Evolutionary conservation across 1,284 basidiomycete genomes (phyloP), one percentile per base, ranked within the genome.

Genomic region (Mixia osmundae): DNA sequence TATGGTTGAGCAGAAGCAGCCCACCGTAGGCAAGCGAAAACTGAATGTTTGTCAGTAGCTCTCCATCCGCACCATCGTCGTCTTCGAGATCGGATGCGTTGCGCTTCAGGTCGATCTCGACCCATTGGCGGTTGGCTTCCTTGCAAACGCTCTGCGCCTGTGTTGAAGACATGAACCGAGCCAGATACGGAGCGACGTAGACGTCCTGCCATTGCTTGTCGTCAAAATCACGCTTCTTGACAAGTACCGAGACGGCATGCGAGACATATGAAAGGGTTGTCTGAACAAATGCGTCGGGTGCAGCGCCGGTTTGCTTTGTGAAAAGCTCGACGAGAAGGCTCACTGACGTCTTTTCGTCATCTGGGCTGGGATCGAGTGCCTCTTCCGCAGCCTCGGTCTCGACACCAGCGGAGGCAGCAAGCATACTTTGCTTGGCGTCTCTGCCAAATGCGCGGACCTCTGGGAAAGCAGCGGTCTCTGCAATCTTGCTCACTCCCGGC

Each of bases 21-120:
- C 89, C 80, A 50, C 89, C 89, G 56, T 97, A 97, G 12, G 89
- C 91, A 41, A 97, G 67, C 23, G 85, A 94, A 64, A 97, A 97
- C 37, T 85, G 68, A 41, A 66, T 85, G 54, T 95, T 74, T 57
- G 83, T 89, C 32, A 95, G 64, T 35, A 89, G 58, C 56, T 65
- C 64, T 40, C 65, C 65, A 33, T 85, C 79, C 36, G 55, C 51
- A 30, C 59, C 59, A 25, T 87, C 80, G 38, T 72, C 76, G 25
- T 67, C 66, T 36, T 48, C 69, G 56, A 44, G 61, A 39, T 45
- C 47, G 43, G 14, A 19, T n/a, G 24, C 32, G 29, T 18, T 30
- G 28, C 25, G 61, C 59, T 50, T 69, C 68, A 75, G 63, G 57
- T 89, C 79, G 40, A 80, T 68, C 35, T 72, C 71, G 42, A 71